Evolutionary conservation across 176 grass and related monocot species (phyloP).

Genomic region (Thalia dealbata): DNA sequence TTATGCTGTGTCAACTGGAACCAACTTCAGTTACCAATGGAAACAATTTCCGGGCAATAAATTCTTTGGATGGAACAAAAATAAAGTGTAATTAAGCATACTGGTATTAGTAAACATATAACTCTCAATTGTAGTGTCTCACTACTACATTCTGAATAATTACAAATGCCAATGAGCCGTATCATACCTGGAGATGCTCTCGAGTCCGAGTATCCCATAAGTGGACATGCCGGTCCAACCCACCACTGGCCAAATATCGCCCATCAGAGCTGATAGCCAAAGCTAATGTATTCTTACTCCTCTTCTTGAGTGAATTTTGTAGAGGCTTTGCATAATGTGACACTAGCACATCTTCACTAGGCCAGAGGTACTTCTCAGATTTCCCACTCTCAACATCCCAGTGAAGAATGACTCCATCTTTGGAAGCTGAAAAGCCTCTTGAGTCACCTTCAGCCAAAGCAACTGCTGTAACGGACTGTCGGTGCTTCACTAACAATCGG

Average conservation of each 20-base stretch:
- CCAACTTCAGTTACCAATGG: not conserved
- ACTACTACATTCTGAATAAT: too few species aligned
- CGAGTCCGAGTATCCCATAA: conserved; percentile 76
- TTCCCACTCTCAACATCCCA: conserved; percentile 78
- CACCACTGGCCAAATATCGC: conserved; percentile 63
- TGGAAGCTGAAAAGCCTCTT: conserved; percentile 73
- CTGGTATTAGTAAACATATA: too few species aligned
- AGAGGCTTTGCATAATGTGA: conserved; percentile 64
- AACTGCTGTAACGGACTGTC: conserved; percentile 56
- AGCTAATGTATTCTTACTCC: conserved; percentile 52
- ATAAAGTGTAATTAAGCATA: not conserved
- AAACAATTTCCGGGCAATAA: not conserved
- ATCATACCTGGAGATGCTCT: conserved; percentile 80
- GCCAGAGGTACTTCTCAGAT: conserved; percentile 71
- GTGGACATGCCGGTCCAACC: conserved; percentile 70
- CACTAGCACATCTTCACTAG: conserved; percentile 54
- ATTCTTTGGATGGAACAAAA: too few species aligned
- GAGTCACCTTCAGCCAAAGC: conserved; percentile 55
- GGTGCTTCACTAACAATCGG: conserved; percentile 53
- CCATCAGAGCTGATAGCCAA: conserved; percentile 73
- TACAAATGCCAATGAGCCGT: not conserved
- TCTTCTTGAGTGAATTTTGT: conserved; percentile 43
- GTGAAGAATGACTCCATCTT: conserved; percentile 65
- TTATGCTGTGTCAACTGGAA: not conserved
- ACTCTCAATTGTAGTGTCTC: too few species aligned